A percentile compares a stretch with the other conserved stretches of the same genome.
Conservation (phyloP, 192 early-diverging fungal genomes). For the Haplosporangium gracile region DNA sequence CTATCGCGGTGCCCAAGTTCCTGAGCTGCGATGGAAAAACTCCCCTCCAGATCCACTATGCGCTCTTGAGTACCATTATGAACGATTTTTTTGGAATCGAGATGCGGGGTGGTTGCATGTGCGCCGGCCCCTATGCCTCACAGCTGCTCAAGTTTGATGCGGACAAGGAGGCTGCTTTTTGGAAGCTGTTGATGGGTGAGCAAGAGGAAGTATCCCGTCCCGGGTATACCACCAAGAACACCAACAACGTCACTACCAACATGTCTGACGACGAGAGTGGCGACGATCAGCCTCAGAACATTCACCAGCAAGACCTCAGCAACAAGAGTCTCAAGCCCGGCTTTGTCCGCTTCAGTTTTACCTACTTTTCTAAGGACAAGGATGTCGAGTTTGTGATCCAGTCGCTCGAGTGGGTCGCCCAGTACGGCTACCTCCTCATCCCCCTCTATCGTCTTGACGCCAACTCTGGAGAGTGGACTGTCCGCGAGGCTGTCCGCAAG, state of each 20-base stretch:
- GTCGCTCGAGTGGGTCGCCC: constrained; percentile 56
- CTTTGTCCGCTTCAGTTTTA: constrained; percentile 56
- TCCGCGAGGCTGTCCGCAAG: constrained; percentile 19
- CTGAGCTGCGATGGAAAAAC: background rate
- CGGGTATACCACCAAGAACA: background rate
- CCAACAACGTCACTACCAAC: background rate
- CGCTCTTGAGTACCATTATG: constrained; percentile 55
- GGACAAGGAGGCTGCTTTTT: constrained; percentile 28
- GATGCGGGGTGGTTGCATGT: constrained; percentile 60
- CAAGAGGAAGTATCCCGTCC: background rate
- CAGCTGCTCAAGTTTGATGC: constrained; percentile 42
- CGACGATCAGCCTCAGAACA: constrained; percentile 3
- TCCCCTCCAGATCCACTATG: constrained; percentile 49
- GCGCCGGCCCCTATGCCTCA: constrained; percentile 51
- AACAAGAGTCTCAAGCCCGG: constrained; percentile 45
- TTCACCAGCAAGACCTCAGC: constrained; percentile 20
- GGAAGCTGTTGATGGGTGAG: constrained; percentile 38
- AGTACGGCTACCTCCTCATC: constrained; percentile 44
- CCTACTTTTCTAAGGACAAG: constrained; percentile 50
- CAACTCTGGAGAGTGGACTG: constrained; percentile 25
- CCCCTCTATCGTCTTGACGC: constrained; percentile 43
- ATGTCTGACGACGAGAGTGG: background rate
- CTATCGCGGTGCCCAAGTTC: constrained; percentile 17
- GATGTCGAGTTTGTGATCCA: constrained; percentile 59
- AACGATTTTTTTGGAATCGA: constrained; percentile 66